Conservation (phyloP, 2,329 filamentous ascomycete species). For the Arachnopeziza araneosa region DNA sequence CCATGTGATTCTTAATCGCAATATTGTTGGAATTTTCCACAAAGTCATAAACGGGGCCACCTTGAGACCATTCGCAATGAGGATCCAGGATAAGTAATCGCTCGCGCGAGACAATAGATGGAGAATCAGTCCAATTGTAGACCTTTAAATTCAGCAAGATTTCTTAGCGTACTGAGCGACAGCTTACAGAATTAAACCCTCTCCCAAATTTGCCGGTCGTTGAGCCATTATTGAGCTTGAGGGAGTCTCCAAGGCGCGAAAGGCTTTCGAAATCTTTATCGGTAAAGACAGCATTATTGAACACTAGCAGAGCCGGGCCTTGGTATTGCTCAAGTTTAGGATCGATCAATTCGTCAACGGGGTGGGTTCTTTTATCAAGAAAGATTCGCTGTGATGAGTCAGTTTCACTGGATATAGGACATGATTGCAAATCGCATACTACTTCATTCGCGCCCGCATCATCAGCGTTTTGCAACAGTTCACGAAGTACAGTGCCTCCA, state of each 20-base stretch:
- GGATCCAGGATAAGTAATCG: slow-evolving; percentile 32
- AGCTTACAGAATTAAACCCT: slow-evolving; percentile 32
- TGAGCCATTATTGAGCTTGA: slow-evolving; percentile 27
- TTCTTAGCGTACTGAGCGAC: background rate
- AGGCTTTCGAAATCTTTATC: slow-evolving; percentile 29
- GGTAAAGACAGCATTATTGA: slow-evolving; percentile 30
- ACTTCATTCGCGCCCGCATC: slow-evolving; percentile 88
- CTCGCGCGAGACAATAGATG: slow-evolving; percentile 30
- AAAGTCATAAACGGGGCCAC: slow-evolving; percentile 30
- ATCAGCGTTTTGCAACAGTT: slow-evolving; percentile 94
- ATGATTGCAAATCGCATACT: slow-evolving; percentile 13
- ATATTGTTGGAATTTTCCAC: slow-evolving; percentile 17
- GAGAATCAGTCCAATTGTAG: slow-evolving; percentile 35
- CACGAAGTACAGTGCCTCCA: slow-evolving; percentile 80
- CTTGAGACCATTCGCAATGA: slow-evolving; percentile 29
- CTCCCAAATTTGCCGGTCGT: slow-evolving; percentile 34
- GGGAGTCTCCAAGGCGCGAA: slow-evolving; percentile 29
- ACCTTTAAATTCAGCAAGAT: slow-evolving; percentile 17
- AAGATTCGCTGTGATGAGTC: slow-evolving; percentile 17
- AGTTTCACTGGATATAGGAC: background rate
- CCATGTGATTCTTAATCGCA: slow-evolving; percentile 29
- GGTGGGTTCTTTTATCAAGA: slow-evolving; percentile 27
- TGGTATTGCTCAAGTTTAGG: slow-evolving; percentile 28
- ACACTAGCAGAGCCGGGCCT: slow-evolving; percentile 31
- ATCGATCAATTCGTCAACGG: slow-evolving; percentile 23